A percentile compares a stretch with the other conserved stretches of the same genome.
Conservation (phyloP, 2,329 filamentous ascomycete species). For the Epichloe brachyelytri region DNA sequence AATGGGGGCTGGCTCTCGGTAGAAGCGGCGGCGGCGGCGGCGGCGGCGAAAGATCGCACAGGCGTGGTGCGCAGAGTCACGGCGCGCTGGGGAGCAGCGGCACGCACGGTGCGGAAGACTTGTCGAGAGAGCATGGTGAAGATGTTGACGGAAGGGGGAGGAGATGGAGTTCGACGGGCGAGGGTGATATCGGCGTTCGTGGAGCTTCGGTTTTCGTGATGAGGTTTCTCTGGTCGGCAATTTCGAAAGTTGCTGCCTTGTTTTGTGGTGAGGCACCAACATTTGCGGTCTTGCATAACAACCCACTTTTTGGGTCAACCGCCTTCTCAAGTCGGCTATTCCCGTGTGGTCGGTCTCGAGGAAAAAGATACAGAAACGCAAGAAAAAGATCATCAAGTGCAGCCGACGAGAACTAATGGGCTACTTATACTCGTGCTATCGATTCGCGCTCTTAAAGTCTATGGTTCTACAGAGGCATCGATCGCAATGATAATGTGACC, state of each 20-base stretch:
- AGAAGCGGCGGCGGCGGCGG: slow-evolving; percentile 57
- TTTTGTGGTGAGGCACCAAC: slow-evolving; percentile 23
- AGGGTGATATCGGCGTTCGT: slow-evolving; percentile 14
- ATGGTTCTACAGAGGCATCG: neutral
- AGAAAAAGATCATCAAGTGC: too few relatives aligned
- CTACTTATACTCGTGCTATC: neutral
- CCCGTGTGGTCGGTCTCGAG: neutral
- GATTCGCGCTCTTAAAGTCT: neutral
- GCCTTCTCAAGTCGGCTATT: neutral
- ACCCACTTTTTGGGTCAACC: neutral
- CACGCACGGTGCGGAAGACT: slow-evolving; percentile 41
- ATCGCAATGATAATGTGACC: neutral
- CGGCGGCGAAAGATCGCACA: slow-evolving; percentile 63
- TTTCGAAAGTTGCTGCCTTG: slow-evolving; percentile 30
- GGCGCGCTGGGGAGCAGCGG: slow-evolving; percentile 48
- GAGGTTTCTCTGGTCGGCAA: slow-evolving; percentile 28
- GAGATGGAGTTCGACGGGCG: slow-evolving; percentile 14
- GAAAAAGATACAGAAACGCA: neutral
- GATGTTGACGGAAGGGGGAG: slow-evolving; percentile 5
- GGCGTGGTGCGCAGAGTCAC: slow-evolving; percentile 30
- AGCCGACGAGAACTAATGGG: neutral
- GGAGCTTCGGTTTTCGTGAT: slow-evolving; percentile 17
- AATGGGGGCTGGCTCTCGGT: slow-evolving; percentile 71
- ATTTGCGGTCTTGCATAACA: neutral
- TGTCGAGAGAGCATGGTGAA: slow-evolving; percentile 47